Evolutionary conservation across 2,329 filamentous ascomycete genomes (phyloP), one percentile per base, ranked within the genome.

Genomic region (Diaporthe batatas): DNA sequence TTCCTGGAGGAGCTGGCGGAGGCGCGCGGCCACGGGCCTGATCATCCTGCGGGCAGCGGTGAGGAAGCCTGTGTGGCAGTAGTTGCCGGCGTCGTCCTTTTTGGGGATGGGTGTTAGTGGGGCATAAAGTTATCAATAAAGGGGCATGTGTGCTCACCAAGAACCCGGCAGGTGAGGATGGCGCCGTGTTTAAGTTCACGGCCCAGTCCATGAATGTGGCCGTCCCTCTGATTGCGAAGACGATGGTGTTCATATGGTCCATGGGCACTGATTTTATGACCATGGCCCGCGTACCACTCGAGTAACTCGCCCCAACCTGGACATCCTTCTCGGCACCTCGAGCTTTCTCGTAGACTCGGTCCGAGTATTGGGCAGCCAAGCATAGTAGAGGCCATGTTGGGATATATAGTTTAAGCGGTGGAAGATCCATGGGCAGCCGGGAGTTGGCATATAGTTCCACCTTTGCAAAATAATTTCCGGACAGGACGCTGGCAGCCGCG

Each of bases 181-280:
- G 94, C 0, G 88, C 90, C 1, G 89, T 89, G 65, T 93, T 90
- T 70, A 96, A 87, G 80, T 97, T 97, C 58, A 96, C 93, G 1
- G 92, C 89, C 94, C 94, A 97, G 82, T 97, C 94, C 84, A 93
- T 91, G 77, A 96, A 93, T 8, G 90, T 93, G 32, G 94, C 90
- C 0, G 91, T 94, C 25, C 94, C 94, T 25, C 94, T 90, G 75
- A 97, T 93, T 18, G 94, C 94, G 78, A 97, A 93, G 14, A 97
- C 92, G 71, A 97, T 92, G 23, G 92, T 91, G 79, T 93, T 90
- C 84, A 92, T 91, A 77, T 94, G 87, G 78, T 96, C 94, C 79
- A 95, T 90, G 1, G 93, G 90, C 0, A 95, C 87, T 0, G 92
- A 94, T 79, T 95, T 96, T 79, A 97, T 91, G 21, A 93, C 91